phyloP scores from a whole-genome alignment of 2,329 filamentous ascomycete species.

The Davidsoniella virescens region DNA sequence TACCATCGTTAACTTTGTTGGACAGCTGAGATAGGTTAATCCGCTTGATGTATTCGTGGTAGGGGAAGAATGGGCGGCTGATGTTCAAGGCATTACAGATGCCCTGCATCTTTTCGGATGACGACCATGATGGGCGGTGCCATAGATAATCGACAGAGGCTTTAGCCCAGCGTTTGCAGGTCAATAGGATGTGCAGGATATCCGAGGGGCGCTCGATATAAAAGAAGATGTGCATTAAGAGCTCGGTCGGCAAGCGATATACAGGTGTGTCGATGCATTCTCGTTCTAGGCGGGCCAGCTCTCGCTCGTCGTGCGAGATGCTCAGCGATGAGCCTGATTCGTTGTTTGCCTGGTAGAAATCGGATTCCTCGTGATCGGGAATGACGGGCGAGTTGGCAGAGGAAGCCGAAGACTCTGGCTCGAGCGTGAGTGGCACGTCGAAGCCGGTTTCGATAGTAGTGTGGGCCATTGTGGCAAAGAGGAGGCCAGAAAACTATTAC shows the following conservation, averaged over 20 bases:
- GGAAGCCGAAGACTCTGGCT: slow-evolving; percentile 32
- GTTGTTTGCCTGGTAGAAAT: slow-evolving; percentile 78
- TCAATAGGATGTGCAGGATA: slow-evolving; percentile 75
- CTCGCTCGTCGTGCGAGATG: slow-evolving; percentile 52
- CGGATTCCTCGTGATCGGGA: slow-evolving; percentile 77
- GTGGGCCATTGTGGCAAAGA: neutral
- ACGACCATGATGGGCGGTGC: slow-evolving; percentile 84
- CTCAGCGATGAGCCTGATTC: slow-evolving; percentile 88
- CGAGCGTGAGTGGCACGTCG: slow-evolving; percentile 22
- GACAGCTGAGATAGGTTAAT: slow-evolving; percentile 75
- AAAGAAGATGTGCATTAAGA: slow-evolving; percentile 82
- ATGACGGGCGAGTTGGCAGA: slow-evolving; percentile 61
- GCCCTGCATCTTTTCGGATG: slow-evolving; percentile 62
- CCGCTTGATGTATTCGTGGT: slow-evolving; percentile 78
- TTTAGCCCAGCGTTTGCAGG: slow-evolving; percentile 84
- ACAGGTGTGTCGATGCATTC: slow-evolving; percentile 60
- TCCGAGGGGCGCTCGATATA: slow-evolving; percentile 64
- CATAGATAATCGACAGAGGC: slow-evolving; percentile 88
- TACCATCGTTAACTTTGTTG: slow-evolving; percentile 69
- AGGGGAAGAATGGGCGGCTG: slow-evolving; percentile 67
- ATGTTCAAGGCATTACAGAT: slow-evolving; percentile 67
- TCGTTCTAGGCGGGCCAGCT: slow-evolving; percentile 53
- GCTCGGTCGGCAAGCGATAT: slow-evolving; percentile 76
- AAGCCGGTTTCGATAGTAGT: neutral
- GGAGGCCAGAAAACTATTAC: too few species aligned